Evolutionary conservation across 495 filamentous ascomycete genomes (phyloP), one percentile per base, ranked within the genome.

Genomic region (Durotheca rogersii): DNA sequence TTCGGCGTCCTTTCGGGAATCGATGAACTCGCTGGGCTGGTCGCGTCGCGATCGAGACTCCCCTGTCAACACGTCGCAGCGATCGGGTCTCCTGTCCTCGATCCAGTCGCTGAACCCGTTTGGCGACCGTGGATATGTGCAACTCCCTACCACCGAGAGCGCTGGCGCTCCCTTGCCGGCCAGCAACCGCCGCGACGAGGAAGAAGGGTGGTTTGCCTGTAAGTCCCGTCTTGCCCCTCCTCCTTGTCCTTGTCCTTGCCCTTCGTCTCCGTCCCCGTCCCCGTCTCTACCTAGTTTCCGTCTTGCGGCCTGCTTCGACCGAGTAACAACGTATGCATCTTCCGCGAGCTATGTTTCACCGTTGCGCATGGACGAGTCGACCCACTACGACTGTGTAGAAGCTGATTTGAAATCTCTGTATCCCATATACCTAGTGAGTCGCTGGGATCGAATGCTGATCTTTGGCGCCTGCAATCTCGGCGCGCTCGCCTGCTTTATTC

Each of bases 141-240:
- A 88, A 72, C 82, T 98, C 29, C 93, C 93, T 38, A 95, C 88
- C 62, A 86, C 69, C 37, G 90, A 96, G 67, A 79, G 72, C 41
- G 81, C 89, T 23, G 93, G 90, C 33, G 89, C 92, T 50, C 90
- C 90, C 29, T 73, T 96, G 18, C 92, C 92, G 30, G 91, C 92
- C 45, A 77, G 89, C 44, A 89, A 58, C 63, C 81, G 93, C 56
- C 80, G 91, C 47, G 90, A 96, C 55, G 93, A 97, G 71, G 93
- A 98, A 56, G 93, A 95, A 68, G 87, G 83, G 39, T 96, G 87
- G 81, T 90, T 98, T 80, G 88, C 87, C 51, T 76, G 93, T 98
- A 82, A 92, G 93, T 94, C 69, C 51, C 38, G 39, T 41, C 44
- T n/a, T n/a, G n/a, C n/a, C n/a, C n/a, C n/a, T n/a, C 31, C 40